A percentile compares a stretch with the other conserved stretches of the same genome.
phyloP scores from a whole-genome alignment of 2,329 filamentous ascomycete genomes.

The Pseudogymnoascus sp. region DNA sequence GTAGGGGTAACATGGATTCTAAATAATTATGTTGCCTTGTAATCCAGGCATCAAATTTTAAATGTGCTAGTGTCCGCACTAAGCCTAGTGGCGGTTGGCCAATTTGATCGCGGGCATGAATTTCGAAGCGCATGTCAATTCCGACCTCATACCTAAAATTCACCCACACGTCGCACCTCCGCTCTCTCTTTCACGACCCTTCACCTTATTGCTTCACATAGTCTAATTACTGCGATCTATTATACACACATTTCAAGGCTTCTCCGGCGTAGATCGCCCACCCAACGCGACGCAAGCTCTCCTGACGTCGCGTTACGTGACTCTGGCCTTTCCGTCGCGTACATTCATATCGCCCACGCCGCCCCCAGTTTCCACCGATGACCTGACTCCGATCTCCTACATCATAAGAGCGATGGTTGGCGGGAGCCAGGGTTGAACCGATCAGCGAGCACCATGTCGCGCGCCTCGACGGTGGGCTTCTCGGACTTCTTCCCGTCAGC shows the following conservation, averaged over 20 bases:
- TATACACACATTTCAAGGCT: background rate
- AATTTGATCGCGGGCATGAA: conserved; percentile 8
- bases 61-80: background rate
- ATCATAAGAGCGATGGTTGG: conserved; percentile 9
- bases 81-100: conserved; percentile 5
- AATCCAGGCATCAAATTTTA: background rate
- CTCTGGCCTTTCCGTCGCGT: conserved; percentile 6
- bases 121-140: conserved; percentile 6
- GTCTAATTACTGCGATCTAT: background rate
- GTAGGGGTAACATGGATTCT: background rate
- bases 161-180: background rate
- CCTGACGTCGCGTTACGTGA: conserved; percentile 7
- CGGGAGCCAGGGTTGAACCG: conserved; percentile 5
- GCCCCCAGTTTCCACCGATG: background rate
- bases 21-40: background rate
- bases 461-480: conserved; percentile 67
- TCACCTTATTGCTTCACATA: background rate
- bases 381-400: background rate
- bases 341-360: background rate
- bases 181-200: background rate
- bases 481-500: conserved; percentile 80
- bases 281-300: background rate
- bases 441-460: conserved; percentile 55
- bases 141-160: background rate
- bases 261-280: conserved; percentile 1